Evolutionary conservation across 441 rosid genomes (phyloP).

Genomic region (Populus hybrid): DNA sequence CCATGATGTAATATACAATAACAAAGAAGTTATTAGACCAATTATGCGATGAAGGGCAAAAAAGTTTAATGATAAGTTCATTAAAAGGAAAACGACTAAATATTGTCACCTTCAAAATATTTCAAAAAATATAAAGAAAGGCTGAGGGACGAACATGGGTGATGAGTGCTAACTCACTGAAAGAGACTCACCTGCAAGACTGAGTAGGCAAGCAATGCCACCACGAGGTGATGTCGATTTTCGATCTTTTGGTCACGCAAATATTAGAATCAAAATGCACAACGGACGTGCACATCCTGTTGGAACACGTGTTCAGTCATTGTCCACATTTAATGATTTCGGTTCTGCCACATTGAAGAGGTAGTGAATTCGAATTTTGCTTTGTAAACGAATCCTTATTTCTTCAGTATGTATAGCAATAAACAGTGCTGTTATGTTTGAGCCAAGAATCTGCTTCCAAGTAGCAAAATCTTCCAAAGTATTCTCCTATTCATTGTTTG

Average conservation of each 20-base stretch:
- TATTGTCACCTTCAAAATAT: too few species aligned
- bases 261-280: neutral
- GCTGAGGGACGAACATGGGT: too few species aligned
- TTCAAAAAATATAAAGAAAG: too few species aligned
- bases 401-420: neutral
- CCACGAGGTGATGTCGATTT: neutral
- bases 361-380: neutral
- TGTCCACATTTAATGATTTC: neutral
- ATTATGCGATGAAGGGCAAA: too few species aligned
- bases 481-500: too few species aligned
- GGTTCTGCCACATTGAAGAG: neutral
- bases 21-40: too few species aligned
- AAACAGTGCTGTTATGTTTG: conserved; percentile 21
- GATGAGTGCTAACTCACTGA: too few species aligned
- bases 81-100: too few species aligned
- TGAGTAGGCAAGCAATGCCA: too few species aligned
- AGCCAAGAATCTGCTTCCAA: conserved; percentile 49
- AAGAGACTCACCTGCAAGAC: too few species aligned
- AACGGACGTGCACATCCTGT: neutral
- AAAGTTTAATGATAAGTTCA: too few species aligned
- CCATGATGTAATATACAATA: too few species aligned
- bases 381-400: neutral
- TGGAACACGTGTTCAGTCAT: neutral
- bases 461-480: conserved; percentile 33
- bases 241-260: neutral